Evolutionary conservation across 2,329 filamentous ascomycete species (phyloP).

Genomic region (Exophiala xenobiotica): DNA sequence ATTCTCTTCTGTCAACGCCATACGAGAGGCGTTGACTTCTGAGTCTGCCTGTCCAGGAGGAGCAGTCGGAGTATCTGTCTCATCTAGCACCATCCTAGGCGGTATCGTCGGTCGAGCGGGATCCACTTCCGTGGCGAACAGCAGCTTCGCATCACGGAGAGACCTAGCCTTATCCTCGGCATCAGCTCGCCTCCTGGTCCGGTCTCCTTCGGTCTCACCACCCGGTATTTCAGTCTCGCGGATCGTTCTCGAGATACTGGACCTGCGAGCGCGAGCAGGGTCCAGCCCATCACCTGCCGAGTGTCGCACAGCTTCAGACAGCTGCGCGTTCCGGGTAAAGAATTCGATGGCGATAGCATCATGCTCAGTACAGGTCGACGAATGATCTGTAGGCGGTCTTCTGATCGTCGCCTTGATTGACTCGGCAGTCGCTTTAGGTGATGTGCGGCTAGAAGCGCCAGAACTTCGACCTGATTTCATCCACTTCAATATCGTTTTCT

Average conservation of each 20-base stretch:
- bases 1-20: constrained; percentile 54
- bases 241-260: constrained; percentile 32
- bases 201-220: constrained; percentile 42
- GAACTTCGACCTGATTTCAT: constrained; percentile 35
- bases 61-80: not conserved
- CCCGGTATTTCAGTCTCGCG: constrained; percentile 27
- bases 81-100: constrained; percentile 1
- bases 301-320: constrained; percentile 25
- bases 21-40: constrained; percentile 1
- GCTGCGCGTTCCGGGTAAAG: constrained; percentile 5
- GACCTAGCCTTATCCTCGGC: constrained; percentile 57
- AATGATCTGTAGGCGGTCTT: constrained; percentile 22
- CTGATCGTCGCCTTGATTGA: constrained; percentile 7
- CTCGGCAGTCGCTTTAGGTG: not conserved
- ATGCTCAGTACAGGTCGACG: constrained; percentile 26
- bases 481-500: constrained; percentile 72
- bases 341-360: constrained; percentile 26
- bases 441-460: not conserved
- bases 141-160: constrained; percentile 55
- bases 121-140: constrained; percentile 44
- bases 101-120: constrained; percentile 4
- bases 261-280: constrained; percentile 34
- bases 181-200: constrained; percentile 46
- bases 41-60: not conserved
- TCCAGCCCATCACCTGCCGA: not conserved